phyloP scores from a whole-genome alignment of 768 basidiomycete genomes.

The Steccherinum ochraceum region DNA sequence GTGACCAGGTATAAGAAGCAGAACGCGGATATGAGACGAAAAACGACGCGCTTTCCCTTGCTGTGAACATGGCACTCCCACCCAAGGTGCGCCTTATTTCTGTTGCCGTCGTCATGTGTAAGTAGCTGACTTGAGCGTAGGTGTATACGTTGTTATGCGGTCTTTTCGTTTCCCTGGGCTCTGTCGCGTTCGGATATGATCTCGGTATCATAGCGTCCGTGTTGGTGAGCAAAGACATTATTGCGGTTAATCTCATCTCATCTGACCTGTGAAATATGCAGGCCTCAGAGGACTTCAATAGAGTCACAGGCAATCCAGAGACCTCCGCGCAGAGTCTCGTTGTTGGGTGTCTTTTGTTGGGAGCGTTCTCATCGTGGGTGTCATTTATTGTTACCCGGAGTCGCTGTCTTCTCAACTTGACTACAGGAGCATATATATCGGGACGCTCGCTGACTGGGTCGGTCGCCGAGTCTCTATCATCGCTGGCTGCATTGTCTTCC shows the following conservation, averaged over 20 bases:
- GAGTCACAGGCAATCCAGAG: conserved; percentile 13
- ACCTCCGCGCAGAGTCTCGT: conserved; percentile 16
- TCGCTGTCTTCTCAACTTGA: not conserved
- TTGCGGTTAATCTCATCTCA: not conserved
- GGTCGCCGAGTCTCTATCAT: conserved; percentile 17
- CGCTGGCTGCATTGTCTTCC: conserved; percentile 18
- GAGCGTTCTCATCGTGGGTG: conserved; percentile 18
- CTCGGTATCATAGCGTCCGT: conserved; percentile 46
- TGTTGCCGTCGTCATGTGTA: no score
- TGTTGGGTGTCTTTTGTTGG: conserved; percentile 18
- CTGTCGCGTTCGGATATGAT: conserved; percentile 42
- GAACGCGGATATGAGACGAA: no score
- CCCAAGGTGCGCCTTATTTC: no score
- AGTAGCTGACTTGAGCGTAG: no score
- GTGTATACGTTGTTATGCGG: conserved; percentile 49
- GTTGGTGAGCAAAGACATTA: conserved; percentile 15
- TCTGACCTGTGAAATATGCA: no score
- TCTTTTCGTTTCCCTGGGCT: conserved; percentile 33
- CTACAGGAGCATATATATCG: conserved; percentile 15
- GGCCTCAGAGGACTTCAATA: conserved; percentile 16
- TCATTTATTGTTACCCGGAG: not conserved
- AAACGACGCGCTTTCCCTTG: no score
- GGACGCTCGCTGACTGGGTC: conserved; percentile 14
- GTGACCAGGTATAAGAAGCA: no score
- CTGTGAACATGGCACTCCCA: no score